Base-by-base conservation (phyloP, 352 stramenopile species). In the Aphanomyces stellatus region DNA sequence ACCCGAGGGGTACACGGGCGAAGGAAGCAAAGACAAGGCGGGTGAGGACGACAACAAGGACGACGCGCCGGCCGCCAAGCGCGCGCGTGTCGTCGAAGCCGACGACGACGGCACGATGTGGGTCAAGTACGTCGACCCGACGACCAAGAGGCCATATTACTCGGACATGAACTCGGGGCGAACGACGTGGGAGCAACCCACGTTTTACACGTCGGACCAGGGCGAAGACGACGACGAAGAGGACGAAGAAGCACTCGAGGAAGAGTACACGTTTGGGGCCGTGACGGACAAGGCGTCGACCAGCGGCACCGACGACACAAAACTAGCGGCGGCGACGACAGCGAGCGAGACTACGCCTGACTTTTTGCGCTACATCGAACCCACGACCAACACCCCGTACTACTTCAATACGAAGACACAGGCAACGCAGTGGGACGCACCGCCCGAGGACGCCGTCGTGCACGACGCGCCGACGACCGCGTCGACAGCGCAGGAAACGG, bases 71-170 rank as follows among this genome's bases (percentile, higher is more conserved):
- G 25, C 19, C 30, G 10, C 28, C 31, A 48, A 28, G 3, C 17
- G 27, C 10, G 8, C 17, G 34, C 10, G 37, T 69, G 25, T 40
- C 71, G 69, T 73, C 34, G 49, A 76, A 28, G 70, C 72, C 15
- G 62, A 71, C 8, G 66, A 71, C 33, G 43, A 71, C 17, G 46
- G 53, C 4, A 51, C 48, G 25, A 70, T 78, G 15, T 94, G 86
- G 86, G 70, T 87, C 17, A 89, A 88, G 69, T 82, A 88, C 56
- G 40, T 93, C n/a, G 86, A 94, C 53, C 67, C 62, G 46, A 41
- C 75, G 4, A 87, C 72, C 31, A 81, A 80, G 2, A 91, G 91
- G 22, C 77, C 86, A 27, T 94, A 93, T 62, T 94, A 80, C 64
- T 76, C 86, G 60, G 78, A 93, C 70, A 71, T 77, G 1, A 74